Evolutionary conservation across 179 eudicot species (phyloP).

Genomic region (Spinacia oleracea): DNA sequence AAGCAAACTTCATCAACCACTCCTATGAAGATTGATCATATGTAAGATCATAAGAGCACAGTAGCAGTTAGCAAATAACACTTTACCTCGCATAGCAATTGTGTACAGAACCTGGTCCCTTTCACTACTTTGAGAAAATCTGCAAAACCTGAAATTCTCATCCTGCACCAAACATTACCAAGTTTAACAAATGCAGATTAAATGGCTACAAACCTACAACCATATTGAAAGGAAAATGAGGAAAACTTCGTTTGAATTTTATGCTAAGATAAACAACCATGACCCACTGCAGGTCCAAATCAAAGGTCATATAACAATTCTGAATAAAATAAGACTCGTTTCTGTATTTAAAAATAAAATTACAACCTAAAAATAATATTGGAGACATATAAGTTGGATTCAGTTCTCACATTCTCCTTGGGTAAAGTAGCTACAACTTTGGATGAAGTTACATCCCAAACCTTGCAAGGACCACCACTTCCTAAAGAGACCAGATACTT

Average conservation of each 20-base stretch:
- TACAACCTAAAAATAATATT: not conserved
- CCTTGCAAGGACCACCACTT: slow-evolving; percentile 81
- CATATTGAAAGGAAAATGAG: not conserved
- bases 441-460: slow-evolving; percentile 78
- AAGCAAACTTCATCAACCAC: slow-evolving; percentile 15
- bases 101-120: slow-evolving; percentile 62
- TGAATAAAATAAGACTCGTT: too few relatives aligned
- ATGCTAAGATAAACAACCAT: too few relatives aligned
- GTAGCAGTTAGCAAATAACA: slow-evolving; percentile 9
- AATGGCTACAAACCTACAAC: not conserved
- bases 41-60: slow-evolving; percentile 7
- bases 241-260: too few relatives aligned
- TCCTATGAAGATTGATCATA: slow-evolving; percentile 2
- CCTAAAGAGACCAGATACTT: slow-evolving; percentile 82
- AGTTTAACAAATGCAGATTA: slow-evolving; percentile 1
- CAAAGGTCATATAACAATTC: not conserved
- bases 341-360: too few relatives aligned
- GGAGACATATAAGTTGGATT: not conserved
- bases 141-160: slow-evolving; percentile 77
- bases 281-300: slow-evolving; percentile 4
- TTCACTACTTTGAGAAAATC: slow-evolving; percentile 57
- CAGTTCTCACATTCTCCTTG: slow-evolving; percentile 60
- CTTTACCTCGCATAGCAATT: slow-evolving; percentile 58
- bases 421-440: slow-evolving; percentile 52
- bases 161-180: slow-evolving; percentile 47